These are phyloP conservation scores for Dactylonectria macrodidyma DNA, from an alignment of 2,329 filamentous ascomycete species.

Conservation along the genomic window DNA sequence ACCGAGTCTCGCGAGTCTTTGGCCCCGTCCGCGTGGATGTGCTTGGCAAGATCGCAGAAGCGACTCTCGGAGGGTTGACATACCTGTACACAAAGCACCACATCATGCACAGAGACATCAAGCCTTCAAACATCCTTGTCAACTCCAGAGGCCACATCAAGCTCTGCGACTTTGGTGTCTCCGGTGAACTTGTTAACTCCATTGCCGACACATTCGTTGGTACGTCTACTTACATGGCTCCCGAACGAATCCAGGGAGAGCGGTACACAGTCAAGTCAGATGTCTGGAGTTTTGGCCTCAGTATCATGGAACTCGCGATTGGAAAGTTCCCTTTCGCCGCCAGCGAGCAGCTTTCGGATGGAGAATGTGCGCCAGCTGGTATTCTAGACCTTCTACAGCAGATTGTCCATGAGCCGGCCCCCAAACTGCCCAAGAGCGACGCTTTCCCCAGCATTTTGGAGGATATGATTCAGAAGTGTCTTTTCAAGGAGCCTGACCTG, in stretches of 20 bases:
- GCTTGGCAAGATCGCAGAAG: constrained; percentile 96
- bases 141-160: constrained; percentile 97
- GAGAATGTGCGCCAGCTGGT: constrained; percentile 88
- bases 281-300: constrained; percentile 97
- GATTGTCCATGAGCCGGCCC: constrained; percentile 96
- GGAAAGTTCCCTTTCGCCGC: constrained; percentile 95
- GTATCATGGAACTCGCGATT: constrained; percentile 97
- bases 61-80: constrained; percentile 90
- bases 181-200: constrained; percentile 96
- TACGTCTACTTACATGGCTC: constrained; percentile 99
- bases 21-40: constrained; percentile 97
- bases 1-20: constrained; percentile 94
- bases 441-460: constrained; percentile 96
- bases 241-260: constrained; percentile 96
- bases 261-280: constrained; percentile 99
- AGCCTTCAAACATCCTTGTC: constrained; percentile 96
- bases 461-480: constrained; percentile 96
- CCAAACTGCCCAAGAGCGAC: constrained; percentile 94
- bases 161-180: constrained; percentile 98
- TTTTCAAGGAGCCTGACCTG: constrained; percentile 90
- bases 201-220: constrained; percentile 98
- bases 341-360: constrained; percentile 79
- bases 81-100: constrained; percentile 96
- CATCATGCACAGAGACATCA: constrained; percentile 99
- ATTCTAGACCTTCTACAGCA: constrained; percentile 97